Base-by-base conservation (phyloP, 768 basidiomycete species). In the Boletus rubroflammeus region DNA sequence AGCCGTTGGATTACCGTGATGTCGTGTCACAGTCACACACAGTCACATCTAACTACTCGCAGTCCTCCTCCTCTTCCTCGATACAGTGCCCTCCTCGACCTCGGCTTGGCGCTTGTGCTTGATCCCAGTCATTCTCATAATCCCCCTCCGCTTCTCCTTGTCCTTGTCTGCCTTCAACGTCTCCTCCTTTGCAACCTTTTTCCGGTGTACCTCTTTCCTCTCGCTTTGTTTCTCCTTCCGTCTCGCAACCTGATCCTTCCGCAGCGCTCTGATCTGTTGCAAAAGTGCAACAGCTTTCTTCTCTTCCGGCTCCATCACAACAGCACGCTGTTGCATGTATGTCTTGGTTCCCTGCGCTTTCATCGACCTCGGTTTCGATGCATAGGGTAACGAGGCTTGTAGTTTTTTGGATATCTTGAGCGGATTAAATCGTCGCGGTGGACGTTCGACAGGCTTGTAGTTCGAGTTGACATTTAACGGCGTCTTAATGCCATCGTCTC, bases 241-340 rank as follows among this genome's bases (percentile, higher is more conserved):
- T 64, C 85, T 76, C 40, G 69, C 75, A 2, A 92, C 79, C 73
- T 96, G 90, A 64, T 95, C 94, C 72, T 94, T 98, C 54, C 92
- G 76, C 62, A 99, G 71, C 6, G 94, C 91, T 45, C 89, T 83
- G 58, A 98, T 93, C 76, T 98, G 95, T 70, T 98, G 96, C 68
- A 99, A 68, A 36, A 98, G 73, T 36, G 90, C 87, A 19, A 98
- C 75, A 0, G 97, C 95, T 67, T 84, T 88, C 78, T 88, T 93
- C 77, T 98, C 97, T 67, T 96, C 93, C 1, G 92, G 90, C 65
- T 96, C 90, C 79, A 98, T 81, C 42, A 99, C 86, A 25, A 98
- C 94, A 1, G 96, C 94, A 13, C 97, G 86, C 71, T 90, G 92
- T 72, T 94, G 92, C 67, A 98, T 72, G 72, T 98, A 97, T n/a